Evolutionary conservation across 495 filamentous ascomycete genomes (phyloP), one percentile per base, ranked within the genome.

Genomic region (Xylaria intraflava): DNA sequence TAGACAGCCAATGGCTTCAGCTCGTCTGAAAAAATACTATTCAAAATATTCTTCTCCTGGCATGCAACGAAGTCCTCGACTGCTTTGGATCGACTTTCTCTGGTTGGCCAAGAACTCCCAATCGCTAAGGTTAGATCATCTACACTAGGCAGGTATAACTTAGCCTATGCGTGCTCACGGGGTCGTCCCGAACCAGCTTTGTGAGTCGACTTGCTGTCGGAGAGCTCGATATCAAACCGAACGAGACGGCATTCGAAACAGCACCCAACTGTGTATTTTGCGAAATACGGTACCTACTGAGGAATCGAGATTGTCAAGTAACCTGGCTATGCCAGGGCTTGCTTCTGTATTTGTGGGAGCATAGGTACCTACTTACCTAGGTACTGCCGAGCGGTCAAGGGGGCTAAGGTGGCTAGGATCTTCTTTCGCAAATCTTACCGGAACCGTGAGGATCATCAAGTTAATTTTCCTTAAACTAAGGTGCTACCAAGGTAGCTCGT

Each of bases 111-210:
- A 35, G 39, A 52, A 9, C 35, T 36, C 26, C 30, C 26, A 36
- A 27, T 43, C n/a, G 29, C 19, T 44, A 22, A 44, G 8, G 11
- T 52, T n/a, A 14, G 12, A 20, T 40, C 8, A 9, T 29, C 4
- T 29, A 4, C 9, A 29, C 9, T 4, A 9, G 27, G 4, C 9
- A 33, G 4, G 7, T 3, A 46, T n/a, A 9, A 24, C 31, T 33
- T 38, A 64, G 66, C 62, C 66, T 71, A 59, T 66, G 49, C 62
- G 57, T 61, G 49, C 49, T 51, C 61, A 64, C 68, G 69, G 64
- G 70, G 60, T 61, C 64, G 42, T 53, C 59, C 65, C 65, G 69
- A 70, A 70, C 73, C 71, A 74, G 67, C 69, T 64, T 72, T 74
- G 69, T 73, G 72, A 72, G 60, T 50, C 65, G 59, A 62, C 61